phyloP scores from a whole-genome alignment of 148 eudicot genomes.

The Selenicereus undatus region DNA sequence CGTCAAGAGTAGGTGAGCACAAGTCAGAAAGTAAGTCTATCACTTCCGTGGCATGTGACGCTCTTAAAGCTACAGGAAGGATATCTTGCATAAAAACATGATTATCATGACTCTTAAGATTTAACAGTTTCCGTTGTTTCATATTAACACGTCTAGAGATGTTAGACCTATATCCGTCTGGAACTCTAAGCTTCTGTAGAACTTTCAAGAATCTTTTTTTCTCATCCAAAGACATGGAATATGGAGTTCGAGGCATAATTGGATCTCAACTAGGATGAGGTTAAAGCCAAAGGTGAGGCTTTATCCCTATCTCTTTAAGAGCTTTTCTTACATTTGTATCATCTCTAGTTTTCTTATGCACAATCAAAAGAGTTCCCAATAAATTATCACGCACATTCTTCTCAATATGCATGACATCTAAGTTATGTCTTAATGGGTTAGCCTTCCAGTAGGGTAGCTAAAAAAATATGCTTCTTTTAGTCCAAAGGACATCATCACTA shows the following conservation, averaged over 20 bases:
- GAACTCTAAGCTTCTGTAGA: constrained; percentile 6
- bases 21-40: constrained; percentile 1
- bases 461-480: no score
- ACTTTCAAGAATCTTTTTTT: constrained; percentile 17
- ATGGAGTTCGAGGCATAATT: constrained; percentile 1
- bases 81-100: constrained; percentile 20
- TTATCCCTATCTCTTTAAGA: not conserved
- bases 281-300: constrained; percentile 8
- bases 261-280: not conserved
- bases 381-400: no score
- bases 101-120: constrained; percentile 22
- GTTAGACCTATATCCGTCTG: constrained; percentile 18
- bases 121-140: constrained; percentile 5
- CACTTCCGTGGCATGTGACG: constrained; percentile 4
- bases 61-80: constrained; percentile 9
- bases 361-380: constrained; percentile 7
- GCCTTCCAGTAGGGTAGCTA: no score
- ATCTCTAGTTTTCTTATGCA: constrained; percentile 20
- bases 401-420: no score
- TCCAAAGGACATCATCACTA: no score
- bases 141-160: constrained; percentile 13
- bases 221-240: constrained; percentile 13
- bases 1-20: constrained; percentile 3
- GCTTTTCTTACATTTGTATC: not conserved
- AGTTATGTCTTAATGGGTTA: no score